phyloP scores from a whole-genome alignment of 345 rosid species.

The Eucalyptus marginata region DNA sequence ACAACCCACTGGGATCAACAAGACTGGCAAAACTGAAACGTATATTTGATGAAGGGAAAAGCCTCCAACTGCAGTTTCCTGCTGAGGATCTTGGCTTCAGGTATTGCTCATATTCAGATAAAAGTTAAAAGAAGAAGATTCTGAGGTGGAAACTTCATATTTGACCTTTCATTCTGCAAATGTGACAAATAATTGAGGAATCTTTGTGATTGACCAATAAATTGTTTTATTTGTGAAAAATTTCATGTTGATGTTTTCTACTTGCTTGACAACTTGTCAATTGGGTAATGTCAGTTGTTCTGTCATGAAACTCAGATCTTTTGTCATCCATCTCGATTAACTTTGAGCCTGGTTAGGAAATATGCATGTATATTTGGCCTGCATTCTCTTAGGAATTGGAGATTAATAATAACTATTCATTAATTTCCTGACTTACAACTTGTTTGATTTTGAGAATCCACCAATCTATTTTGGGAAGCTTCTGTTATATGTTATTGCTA shows the following conservation, averaged over 20 bases:
- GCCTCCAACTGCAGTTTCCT: conserved; percentile 94
- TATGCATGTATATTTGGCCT: neutral
- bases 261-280: neutral
- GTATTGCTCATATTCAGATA: conserved; percentile 13
- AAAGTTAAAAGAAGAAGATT: neutral
- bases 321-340: neutral
- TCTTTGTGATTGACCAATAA: neutral
- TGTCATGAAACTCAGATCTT: neutral
- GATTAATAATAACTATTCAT: neutral
- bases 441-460: neutral
- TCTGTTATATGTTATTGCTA: neutral
- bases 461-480: neutral
- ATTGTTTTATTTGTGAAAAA: neutral
- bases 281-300: neutral
- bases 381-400: neutral
- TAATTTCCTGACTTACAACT: neutral
- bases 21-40: conserved; percentile 63
- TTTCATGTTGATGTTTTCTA: neutral
- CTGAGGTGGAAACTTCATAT: neutral
- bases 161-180: neutral
- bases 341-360: neutral
- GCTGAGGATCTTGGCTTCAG: conserved; percentile 99
- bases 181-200: neutral
- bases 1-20: conserved; percentile 62
- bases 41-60: conserved; percentile 82